Conservation (phyloP, 2,329 filamentous ascomycete genomes). For the Gyromitra esculenta region DNA sequence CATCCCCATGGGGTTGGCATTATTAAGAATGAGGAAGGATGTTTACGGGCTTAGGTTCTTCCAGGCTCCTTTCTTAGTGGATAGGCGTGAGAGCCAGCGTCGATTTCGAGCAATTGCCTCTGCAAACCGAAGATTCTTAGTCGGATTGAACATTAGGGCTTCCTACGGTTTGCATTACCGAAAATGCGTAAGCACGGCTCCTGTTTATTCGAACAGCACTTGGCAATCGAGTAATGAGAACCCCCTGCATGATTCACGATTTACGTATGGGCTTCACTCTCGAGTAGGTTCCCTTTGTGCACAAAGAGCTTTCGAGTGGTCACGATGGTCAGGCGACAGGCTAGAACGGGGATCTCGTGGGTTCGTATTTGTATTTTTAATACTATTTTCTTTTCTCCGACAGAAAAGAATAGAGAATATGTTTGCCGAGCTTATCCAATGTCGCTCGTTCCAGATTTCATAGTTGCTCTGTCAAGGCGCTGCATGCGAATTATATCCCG, state of each 20-base stretch:
- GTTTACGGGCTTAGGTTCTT: not conserved
- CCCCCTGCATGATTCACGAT: not conserved
- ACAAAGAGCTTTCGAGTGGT: not conserved
- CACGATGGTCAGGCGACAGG: not conserved
- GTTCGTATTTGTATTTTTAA: conserved; percentile 5
- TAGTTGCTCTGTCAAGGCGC: not conserved
- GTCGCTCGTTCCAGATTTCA: conserved; percentile 5
- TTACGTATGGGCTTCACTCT: conserved; percentile 1
- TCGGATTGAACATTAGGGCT: not conserved
- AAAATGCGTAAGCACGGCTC: not conserved
- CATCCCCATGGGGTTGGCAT: conserved; percentile 11
- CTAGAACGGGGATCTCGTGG: conserved; percentile 3
- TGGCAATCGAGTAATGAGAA: conserved; percentile 15
- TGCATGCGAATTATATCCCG: not conserved
- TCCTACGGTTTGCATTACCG: not conserved
- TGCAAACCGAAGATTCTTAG: not conserved
- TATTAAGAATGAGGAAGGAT: not conserved
- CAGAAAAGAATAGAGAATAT: not conserved
- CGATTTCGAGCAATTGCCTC: not conserved
- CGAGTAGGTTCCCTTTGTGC: not conserved
- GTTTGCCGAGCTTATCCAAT: conserved; percentile 1
- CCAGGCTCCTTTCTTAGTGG: not conserved
- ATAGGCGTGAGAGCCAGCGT: not conserved
- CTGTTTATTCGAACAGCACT: not conserved
- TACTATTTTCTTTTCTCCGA: not conserved